Percentiles rank a stretch among this genome's conserved stretches.
These are phyloP conservation scores for Akebia trifoliata DNA, from an alignment of 164 flowering plant genomes.

Conservation along the genomic window DNA sequence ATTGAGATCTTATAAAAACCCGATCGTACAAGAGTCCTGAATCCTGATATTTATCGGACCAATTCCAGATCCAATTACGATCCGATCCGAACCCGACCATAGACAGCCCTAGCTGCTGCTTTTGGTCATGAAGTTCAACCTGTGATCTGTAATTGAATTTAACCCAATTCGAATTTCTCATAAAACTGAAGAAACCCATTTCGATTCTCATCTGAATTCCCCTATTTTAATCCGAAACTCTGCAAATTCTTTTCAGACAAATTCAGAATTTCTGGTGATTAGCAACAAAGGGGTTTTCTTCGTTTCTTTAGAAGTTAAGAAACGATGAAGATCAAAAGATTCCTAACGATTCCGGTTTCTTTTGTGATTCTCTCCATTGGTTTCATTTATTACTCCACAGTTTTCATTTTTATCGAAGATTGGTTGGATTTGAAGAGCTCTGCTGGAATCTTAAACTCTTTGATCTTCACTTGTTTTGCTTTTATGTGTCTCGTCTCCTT, in stretches of 20 bases:
- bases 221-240: not conserved
- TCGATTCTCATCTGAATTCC: not conserved
- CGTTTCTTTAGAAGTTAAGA: not conserved
- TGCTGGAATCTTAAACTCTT: constrained; percentile 40
- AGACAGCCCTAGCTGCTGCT: no score
- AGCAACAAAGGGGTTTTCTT: not conserved
- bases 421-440: constrained; percentile 48
- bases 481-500: constrained; percentile 44
- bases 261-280: constrained; percentile 1
- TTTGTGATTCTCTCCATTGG: constrained; percentile 36
- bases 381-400: constrained; percentile 42
- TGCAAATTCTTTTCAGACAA: not conserved
- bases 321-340: constrained; percentile 35
- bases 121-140: not conserved
- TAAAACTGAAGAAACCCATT: not conserved
- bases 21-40: no score
- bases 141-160: not conserved
- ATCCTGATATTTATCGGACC: no score
- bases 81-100: no score
- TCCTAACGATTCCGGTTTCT: constrained; percentile 41
- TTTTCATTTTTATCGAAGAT: constrained; percentile 50
- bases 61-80: no score
- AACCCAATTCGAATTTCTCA: not conserved
- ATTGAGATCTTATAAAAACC: no score
- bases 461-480: constrained; percentile 39